Conservation (phyloP, 164 flowering plant genomes). For the Echeveria elegans region DNA sequence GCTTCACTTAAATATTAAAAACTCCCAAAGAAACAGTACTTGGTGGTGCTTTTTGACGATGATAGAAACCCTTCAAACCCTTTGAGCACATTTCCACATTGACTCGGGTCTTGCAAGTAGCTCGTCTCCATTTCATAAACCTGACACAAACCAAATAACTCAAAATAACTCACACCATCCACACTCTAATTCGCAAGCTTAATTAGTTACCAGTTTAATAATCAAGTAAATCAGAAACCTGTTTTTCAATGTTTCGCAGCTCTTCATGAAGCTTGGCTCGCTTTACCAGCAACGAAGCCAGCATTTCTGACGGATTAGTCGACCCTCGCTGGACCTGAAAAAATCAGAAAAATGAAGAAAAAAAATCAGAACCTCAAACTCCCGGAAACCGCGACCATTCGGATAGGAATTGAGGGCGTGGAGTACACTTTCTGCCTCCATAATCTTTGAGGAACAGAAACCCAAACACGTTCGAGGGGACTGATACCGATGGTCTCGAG, state of each 20-base stretch:
- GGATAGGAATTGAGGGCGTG: not conserved
- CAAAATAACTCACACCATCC: not conserved
- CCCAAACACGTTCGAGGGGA: not conserved
- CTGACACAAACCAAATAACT: slow-evolving; percentile 22
- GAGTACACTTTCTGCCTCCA: slow-evolving; percentile 40
- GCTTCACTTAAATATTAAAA: too few relatives aligned
- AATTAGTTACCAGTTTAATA: too few relatives aligned
- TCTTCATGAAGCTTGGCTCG: slow-evolving; percentile 84
- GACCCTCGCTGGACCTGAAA: slow-evolving; percentile 56
- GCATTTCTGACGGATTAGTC: slow-evolving; percentile 58
- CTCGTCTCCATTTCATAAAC: slow-evolving; percentile 90
- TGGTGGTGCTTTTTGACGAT: slow-evolving; percentile 81
- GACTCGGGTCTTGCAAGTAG: slow-evolving; percentile 90
- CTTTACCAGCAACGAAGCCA: slow-evolving; percentile 55
- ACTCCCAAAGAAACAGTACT: too few relatives aligned
- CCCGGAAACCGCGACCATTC: slow-evolving; percentile 6
- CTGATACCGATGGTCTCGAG: not conserved
- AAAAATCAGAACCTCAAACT: not conserved
- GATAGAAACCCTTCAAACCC: slow-evolving; percentile 92
- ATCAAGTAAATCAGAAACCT: slow-evolving; percentile 42
- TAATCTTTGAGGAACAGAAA: slow-evolving; percentile 17
- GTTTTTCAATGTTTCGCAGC: slow-evolving; percentile 72
- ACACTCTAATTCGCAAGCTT: not conserved
- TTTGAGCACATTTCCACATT: slow-evolving; percentile 94
- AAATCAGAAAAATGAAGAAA: not conserved